Percentiles rank a stretch among this genome's conserved stretches.
Evolutionary conservation across 768 basidiomycete genomes (phyloP).

Genomic region (Cystobasidium onofrii): DNA sequence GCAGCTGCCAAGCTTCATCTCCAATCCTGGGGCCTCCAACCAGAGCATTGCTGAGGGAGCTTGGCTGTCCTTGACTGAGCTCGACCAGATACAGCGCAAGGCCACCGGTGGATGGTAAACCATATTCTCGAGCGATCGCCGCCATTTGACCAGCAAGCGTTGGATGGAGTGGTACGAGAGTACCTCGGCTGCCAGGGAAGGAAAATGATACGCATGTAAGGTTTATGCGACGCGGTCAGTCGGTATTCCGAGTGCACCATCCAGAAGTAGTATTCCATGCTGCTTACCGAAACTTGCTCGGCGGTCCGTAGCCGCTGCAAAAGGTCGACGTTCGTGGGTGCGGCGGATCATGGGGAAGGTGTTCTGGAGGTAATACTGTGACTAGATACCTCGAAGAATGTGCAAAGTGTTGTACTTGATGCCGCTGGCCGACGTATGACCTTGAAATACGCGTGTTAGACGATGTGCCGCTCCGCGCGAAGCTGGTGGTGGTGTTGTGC

Average conservation of each 20-base stretch:
- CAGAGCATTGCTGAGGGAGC: conserved; percentile 46
- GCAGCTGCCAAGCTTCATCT: conserved; percentile 75
- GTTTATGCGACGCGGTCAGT: conserved; percentile 50
- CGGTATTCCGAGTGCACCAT: not conserved
- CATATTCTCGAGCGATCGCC: conserved; percentile 88
- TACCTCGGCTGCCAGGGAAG: conserved; percentile 69
- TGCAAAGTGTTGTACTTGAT: not conserved
- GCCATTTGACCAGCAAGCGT: conserved; percentile 71
- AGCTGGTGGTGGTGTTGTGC: not conserved
- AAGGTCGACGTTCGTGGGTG: conserved; percentile 46
- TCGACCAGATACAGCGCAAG: conserved; percentile 70
- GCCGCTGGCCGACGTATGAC: not conserved
- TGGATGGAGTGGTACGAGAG: conserved; percentile 74
- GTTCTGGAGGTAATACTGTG: conserved; percentile 70
- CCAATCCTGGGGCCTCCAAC: conserved; percentile 67
- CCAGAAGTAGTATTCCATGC: conserved; percentile 48
- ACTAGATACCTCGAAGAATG: conserved; percentile 59
- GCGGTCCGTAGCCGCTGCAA: conserved; percentile 47
- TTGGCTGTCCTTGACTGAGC: conserved; percentile 40
- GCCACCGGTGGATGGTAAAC: conserved; percentile 75
- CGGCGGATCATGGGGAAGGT: conserved; percentile 56
- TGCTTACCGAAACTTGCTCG: conserved; percentile 40
- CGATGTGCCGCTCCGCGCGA: not conserved
- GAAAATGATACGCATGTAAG: conserved; percentile 45
- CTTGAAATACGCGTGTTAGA: not conserved